Evolutionary conservation across 192 early-diverging fungal genomes (phyloP).

Genomic region (Piromyces finnis): DNA sequence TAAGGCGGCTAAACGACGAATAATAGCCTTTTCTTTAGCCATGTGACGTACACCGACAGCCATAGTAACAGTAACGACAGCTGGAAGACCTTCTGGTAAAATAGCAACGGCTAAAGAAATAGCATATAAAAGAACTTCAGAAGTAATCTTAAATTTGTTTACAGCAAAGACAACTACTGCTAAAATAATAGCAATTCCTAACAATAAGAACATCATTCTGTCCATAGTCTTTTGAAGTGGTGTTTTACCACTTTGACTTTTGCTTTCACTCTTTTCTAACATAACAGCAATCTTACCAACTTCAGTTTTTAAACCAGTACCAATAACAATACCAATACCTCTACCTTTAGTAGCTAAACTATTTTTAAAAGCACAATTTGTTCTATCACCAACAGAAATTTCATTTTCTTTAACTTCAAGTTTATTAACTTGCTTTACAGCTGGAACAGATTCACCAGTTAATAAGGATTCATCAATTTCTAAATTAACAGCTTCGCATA

Average conservation of each 20-base stretch:
- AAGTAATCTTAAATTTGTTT: constrained; percentile 11
- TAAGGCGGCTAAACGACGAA: constrained; percentile 61
- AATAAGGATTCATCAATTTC: constrained; percentile 86
- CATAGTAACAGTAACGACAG: constrained; percentile 88
- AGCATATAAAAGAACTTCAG: constrained; percentile 33
- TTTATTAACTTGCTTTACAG: not conserved
- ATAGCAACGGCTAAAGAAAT: constrained; percentile 75
- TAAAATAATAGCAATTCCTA: constrained; percentile 52
- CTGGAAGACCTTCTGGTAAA: constrained; percentile 82
- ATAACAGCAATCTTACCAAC: constrained; percentile 66
- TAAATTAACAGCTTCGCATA: constrained; percentile 65
- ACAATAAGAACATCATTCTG: constrained; percentile 52
- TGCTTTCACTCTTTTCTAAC: constrained; percentile 49
- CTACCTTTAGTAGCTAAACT: constrained; percentile 19
- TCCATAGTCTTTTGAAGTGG: constrained; percentile 50
- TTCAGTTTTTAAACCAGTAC: constrained; percentile 79
- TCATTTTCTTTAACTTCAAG: constrained; percentile 17
- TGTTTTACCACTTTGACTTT: constrained; percentile 47
- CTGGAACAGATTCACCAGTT: constrained; percentile 85
- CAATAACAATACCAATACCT: constrained; percentile 57
- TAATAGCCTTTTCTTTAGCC: constrained; percentile 72
- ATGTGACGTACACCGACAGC: constrained; percentile 75
- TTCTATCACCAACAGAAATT: constrained; percentile 7
- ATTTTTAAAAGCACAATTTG: constrained; percentile 12
- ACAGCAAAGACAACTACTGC: constrained; percentile 36